Base-by-base conservation (phyloP, 768 basidiomycete species). In the Trametes cubensis region DNA sequence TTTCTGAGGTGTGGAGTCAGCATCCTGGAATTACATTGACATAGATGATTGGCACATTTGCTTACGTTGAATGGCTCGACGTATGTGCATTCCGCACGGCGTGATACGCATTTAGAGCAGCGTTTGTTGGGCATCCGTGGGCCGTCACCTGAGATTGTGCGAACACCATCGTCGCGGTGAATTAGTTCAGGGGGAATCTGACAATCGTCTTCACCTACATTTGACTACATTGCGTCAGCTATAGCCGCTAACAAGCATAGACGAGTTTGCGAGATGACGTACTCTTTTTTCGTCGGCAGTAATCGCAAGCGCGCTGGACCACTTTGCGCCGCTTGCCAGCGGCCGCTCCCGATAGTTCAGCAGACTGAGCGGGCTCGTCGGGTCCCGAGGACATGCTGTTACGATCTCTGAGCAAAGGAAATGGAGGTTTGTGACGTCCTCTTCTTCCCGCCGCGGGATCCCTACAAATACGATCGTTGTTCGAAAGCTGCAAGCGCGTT, bases 31-130 rank as follows among this genome's bases (percentile, higher is more conserved):
- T 3, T 17, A 2, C 7, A 25, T 47, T 3, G 20, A 21, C 20
- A 25, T 14, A n/a, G n/a, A n/a, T 13, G 2, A 15, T 25, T 21
- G 42, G 55, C 77, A 38, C 28, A 34, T 34, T 4, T 2, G 11
- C 34, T 34, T 60, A 87, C 87, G 80, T 87, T 87, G n/a, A 85
- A 83, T 21, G 85, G 81, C 72, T 88, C 85, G 45, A 83, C 79
- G 69, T 89, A 88, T 2, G 84, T 87, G 70, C 88, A 90, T n/a
- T 86, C 82, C 34, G 79, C 74, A 50, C 79, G 78, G 61, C 78
- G 83, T 15, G 83, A 78, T 23, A 80, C 75, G 67, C 88, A 89
- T 66, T 87, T 88, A 4, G 83, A 82, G 66, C 88, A 90, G 41
- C 78, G 74, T 68, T 85, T 85, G 30, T 80, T 81, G 10, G 81